These are phyloP conservation scores for Letharia columbiana DNA, from an alignment of 495 filamentous ascomycete genomes.

Conservation along the genomic window DNA sequence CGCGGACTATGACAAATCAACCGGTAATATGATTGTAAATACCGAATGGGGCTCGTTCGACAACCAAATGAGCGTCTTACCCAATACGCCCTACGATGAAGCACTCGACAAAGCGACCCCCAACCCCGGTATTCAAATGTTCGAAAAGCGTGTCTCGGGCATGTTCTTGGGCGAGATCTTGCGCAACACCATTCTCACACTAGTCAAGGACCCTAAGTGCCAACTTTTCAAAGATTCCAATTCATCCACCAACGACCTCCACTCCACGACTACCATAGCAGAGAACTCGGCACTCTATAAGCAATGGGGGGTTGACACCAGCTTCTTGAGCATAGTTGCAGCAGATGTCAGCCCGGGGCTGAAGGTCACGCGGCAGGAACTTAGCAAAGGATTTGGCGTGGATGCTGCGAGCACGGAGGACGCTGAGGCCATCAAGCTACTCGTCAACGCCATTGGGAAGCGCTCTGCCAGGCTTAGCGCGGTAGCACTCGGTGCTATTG, in stretches of 20 bases:
- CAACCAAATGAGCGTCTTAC: conserved; percentile 79
- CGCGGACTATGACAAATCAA: conserved; percentile 65
- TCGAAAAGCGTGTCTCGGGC: conserved; percentile 94
- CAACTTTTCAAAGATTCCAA: conserved; percentile 62
- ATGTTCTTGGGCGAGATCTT: conserved; percentile 98
- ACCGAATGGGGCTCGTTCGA: conserved; percentile 99
- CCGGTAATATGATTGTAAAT: conserved; percentile 94
- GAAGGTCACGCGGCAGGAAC: conserved; percentile 58
- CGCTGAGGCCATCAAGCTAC: conserved; percentile 67
- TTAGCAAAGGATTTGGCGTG: conserved; percentile 67
- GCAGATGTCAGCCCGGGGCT: conserved; percentile 60
- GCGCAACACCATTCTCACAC: conserved; percentile 59
- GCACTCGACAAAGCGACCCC: conserved; percentile 68
- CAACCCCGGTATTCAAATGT: conserved; percentile 97
- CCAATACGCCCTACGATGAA: conserved; percentile 74
- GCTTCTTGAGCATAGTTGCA: conserved; percentile 71
- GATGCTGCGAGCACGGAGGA: conserved; percentile 63
- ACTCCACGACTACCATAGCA: conserved; percentile 58
- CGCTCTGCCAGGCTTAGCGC: conserved; percentile 85
- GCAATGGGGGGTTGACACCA: conserved; percentile 85
- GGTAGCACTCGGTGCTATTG: conserved; percentile 73
- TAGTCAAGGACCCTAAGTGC: conserved; percentile 52
- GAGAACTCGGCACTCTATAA: conserved; percentile 57
- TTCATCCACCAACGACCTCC: conserved; percentile 53
- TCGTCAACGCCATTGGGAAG: conserved; percentile 76